Conservation (phyloP, 345 rosid genomes). For the Citrus inodora region DNA sequence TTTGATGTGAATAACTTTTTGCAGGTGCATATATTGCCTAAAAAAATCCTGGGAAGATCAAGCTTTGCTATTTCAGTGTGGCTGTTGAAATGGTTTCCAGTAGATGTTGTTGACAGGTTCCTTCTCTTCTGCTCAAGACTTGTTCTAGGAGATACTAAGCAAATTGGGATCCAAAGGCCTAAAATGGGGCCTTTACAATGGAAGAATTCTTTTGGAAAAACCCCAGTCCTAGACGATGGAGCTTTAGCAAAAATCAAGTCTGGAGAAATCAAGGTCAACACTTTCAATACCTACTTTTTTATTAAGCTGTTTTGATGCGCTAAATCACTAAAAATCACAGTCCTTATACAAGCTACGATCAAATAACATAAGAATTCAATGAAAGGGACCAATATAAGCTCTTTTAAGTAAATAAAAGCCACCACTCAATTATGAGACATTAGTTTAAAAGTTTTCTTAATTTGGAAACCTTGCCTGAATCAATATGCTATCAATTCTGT, state of each 20-base stretch:
- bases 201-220: constrained; percentile 56
- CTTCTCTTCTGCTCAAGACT: constrained; percentile 45
- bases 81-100: constrained; percentile 57
- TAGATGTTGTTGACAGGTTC: constrained; percentile 47
- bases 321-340: neutral
- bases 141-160: constrained; percentile 49
- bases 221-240: constrained; percentile 70
- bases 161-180: constrained; percentile 53
- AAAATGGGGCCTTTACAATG: constrained; percentile 63
- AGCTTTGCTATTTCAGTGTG: constrained; percentile 58
- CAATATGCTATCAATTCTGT: neutral
- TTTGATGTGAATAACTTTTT: neutral
- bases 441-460: neutral
- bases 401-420: neutral
- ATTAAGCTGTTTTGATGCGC: neutral
- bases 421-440: neutral
- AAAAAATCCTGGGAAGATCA: constrained; percentile 57
- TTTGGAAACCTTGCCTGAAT: neutral
- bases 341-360: neutral
- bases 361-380: neutral
- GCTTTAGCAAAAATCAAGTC: constrained; percentile 49
- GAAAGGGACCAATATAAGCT: neutral
- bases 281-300: neutral
- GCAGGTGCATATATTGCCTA: constrained; percentile 68
- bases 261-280: constrained; percentile 56